Evolutionary conservation across 331 rosid species (phyloP), one percentile per base, ranked within the genome.

Genomic region (Pyracantha coccinea): DNA sequence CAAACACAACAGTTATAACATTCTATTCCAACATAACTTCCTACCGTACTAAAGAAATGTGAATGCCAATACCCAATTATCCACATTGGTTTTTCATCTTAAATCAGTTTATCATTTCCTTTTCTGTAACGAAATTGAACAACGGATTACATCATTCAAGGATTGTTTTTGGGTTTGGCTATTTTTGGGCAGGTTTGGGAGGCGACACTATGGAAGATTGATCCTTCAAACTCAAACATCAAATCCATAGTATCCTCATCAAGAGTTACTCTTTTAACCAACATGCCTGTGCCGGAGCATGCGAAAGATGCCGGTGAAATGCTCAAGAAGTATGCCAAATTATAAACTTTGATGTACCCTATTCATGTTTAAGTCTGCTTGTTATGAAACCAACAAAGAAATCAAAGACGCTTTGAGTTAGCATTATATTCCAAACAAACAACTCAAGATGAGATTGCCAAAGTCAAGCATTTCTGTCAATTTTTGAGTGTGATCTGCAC

Each of bases 171-270:
- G 41, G 76, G n/a, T 58, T 7, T 69, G 73, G 25, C 17, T 35
- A 62, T 57, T 45, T 68, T 66, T 41, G 31, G 3, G 38, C 86
- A 93, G 96, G 97, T 94, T 71, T 94, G 97, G 99, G 96, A 92
- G 75, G 99, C 86, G 55, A 27, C 24, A 53, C 55, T 91, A 57
- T 83, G 85, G 91, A 94, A 94, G 86, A 77, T 80, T 69, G 84
- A 83, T 84, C 90, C 91, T 75, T 85, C 93, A 74, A 75, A 83
- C 80, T 63, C 81, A 60, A 68, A 82, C 69, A 73, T 60, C 17
- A 86, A 67, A 84, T 71, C 89, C 10, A 44, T 91, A 76, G 81
- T 89, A 71, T 77, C 99, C 45, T 79, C 96, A 27, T 87, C 99
- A 15, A 83, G 93, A 76, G 96, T 94, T 7, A 90, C 99, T 63